Percentiles rank a stretch among this genome's conserved stretches.
Conservation (phyloP, 139 green algal genomes). For the Coccomyxa sp. region DNA sequence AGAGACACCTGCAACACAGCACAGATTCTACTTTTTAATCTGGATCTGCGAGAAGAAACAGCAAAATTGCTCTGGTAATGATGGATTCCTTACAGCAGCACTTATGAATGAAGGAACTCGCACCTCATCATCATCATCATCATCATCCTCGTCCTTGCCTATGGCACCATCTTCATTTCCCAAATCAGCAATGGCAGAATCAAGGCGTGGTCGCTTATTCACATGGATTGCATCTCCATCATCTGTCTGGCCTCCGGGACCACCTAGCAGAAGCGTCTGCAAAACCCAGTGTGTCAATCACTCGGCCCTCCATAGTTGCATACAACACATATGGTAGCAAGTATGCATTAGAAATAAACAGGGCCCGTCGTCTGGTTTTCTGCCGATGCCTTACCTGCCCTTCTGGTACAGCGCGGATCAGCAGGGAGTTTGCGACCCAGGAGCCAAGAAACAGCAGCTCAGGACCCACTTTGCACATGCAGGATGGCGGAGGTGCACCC, state of each 20-base stretch:
- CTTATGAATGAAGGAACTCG: not conserved
- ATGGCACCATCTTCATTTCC: not conserved
- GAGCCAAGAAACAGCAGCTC: constrained; percentile 80
- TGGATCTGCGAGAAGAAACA: too few relatives aligned
- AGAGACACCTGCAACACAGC: not conserved
- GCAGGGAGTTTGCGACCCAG: constrained; percentile 72
- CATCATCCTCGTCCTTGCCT: not conserved
- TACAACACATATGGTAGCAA: too few relatives aligned
- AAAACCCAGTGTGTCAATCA: too few relatives aligned
- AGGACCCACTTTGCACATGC: constrained; percentile 27
- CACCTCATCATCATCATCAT: constrained; percentile 33
- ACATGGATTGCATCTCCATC: too few relatives aligned
- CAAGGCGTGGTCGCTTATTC: constrained; percentile 6
- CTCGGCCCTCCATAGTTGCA: too few relatives aligned
- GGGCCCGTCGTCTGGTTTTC: too few relatives aligned
- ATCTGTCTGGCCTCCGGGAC: too few relatives aligned
- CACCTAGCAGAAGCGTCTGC: too few relatives aligned
- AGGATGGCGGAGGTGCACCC: constrained; percentile 28
- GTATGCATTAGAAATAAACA: too few relatives aligned
- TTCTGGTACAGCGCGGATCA: constrained; percentile 43
- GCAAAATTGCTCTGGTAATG: not conserved
- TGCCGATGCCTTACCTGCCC: not conserved
- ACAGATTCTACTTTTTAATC: not conserved
- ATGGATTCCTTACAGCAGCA: too few relatives aligned
- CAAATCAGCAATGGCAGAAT: not conserved